Percentiles rank a stretch among this genome's conserved stretches.
Evolutionary conservation across 2,329 filamentous ascomycete genomes (phyloP).

Genomic region (Clarireedia monteithiana): DNA sequence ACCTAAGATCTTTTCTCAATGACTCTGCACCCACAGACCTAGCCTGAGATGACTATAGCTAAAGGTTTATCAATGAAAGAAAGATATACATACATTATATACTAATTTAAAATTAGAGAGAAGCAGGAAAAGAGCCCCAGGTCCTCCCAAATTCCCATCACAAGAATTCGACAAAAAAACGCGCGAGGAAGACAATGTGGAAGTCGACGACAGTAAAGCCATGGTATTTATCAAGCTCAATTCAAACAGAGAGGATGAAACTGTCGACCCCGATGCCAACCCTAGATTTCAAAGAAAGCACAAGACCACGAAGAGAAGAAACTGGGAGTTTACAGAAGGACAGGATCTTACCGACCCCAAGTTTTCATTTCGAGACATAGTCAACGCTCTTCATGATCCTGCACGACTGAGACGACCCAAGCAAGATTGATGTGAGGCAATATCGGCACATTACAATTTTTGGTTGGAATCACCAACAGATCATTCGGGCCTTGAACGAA

Average conservation of each 20-base stretch:
- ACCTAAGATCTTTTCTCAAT: no score
- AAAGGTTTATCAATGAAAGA: no score
- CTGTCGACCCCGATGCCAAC: no score
- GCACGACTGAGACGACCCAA: background rate
- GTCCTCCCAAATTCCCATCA: no score
- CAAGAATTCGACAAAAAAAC: no score
- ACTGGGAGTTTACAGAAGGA: constrained; percentile 12
- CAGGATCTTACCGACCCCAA: background rate
- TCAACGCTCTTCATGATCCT: constrained; percentile 14
- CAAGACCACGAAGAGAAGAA: background rate
- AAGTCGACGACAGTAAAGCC: no score
- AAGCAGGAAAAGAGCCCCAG: no score
- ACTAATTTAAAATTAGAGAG: no score
- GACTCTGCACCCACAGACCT: no score
- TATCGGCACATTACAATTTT: constrained; percentile 6
- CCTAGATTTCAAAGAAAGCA: background rate
- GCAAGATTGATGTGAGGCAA: constrained; percentile 2
- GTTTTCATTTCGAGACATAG: background rate
- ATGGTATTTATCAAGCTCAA: background rate
- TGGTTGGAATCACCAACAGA: constrained; percentile 6
- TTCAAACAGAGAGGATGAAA: background rate
- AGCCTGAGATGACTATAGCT: no score
- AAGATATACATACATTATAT: no score
- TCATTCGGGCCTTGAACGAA: constrained; percentile 7
- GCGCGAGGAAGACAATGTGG: no score